Conservation (phyloP, 139 green algal genomes). For the Pedinophyceae sp. region DNA sequence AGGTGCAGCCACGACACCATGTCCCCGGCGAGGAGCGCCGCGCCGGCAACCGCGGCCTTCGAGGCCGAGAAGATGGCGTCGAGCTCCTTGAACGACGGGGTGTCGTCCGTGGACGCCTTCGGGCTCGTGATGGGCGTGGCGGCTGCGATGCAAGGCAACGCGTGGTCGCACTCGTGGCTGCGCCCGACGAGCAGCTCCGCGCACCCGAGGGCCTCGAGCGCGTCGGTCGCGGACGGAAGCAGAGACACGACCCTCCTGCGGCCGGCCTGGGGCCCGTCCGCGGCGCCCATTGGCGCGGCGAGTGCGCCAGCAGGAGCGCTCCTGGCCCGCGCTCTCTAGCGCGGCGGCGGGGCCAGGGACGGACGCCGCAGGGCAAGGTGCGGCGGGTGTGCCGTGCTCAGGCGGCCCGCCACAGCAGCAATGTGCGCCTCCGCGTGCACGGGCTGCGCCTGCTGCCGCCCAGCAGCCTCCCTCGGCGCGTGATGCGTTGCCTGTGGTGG, state of each 20-base stretch:
- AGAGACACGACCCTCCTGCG: conserved; percentile 29
- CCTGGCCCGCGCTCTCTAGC: too few relatives aligned
- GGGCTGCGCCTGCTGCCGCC: too few relatives aligned
- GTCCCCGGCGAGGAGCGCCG: conserved; percentile 1
- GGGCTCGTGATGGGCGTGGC: neutral
- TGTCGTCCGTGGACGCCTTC: neutral
- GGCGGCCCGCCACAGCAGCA: too few relatives aligned
- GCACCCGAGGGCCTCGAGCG: neutral
- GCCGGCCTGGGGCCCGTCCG: too few relatives aligned
- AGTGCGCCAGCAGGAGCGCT: too few relatives aligned
- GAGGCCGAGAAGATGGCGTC: conserved; percentile 16
- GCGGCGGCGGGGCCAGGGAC: too few relatives aligned
- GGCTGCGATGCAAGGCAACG: conserved; percentile 3
- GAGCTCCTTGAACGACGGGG: conserved; percentile 16
- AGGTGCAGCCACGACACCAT: conserved; percentile 25
- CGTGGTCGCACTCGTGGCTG: conserved; percentile 20
- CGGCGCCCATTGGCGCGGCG: too few relatives aligned
- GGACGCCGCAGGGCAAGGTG: too few relatives aligned
- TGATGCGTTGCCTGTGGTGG: too few relatives aligned
- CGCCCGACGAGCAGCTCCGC: conserved; percentile 14
- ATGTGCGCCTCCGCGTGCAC: too few relatives aligned
- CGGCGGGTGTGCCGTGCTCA: too few relatives aligned
- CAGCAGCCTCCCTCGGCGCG: too few relatives aligned
- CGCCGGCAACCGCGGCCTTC: conserved; percentile 5
- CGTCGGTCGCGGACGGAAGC: conserved; percentile 35